A percentile compares a stretch with the other conserved stretches of the same genome.
Conservation (phyloP, 441 rosid genomes). For the Capsella rubella region DNA sequence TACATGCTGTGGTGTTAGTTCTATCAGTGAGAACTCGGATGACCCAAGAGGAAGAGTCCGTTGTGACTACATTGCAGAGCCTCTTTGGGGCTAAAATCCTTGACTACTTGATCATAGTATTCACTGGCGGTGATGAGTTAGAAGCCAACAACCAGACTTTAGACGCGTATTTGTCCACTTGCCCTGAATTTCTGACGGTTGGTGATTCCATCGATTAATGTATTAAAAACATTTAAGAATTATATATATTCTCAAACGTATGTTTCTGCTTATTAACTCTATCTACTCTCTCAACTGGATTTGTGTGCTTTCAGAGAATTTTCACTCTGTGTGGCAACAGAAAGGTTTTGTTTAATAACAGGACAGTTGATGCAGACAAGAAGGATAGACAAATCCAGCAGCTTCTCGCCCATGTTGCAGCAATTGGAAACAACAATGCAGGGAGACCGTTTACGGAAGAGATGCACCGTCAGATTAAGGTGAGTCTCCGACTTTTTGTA, state of each 20-base stretch:
- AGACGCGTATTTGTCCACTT: too few species aligned
- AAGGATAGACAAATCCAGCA: background rate
- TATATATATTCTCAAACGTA: too few species aligned
- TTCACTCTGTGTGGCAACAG: background rate
- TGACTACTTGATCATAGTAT: background rate
- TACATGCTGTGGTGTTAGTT: slow-evolving; percentile 34
- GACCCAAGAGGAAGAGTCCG: slow-evolving; percentile 22
- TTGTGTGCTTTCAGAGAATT: background rate
- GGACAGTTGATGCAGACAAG: background rate
- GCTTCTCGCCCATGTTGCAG: background rate
- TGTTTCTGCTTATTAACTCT: too few species aligned
- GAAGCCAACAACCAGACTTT: background rate
- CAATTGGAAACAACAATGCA: background rate
- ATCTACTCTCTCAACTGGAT: too few species aligned
- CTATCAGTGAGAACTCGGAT: slow-evolving; percentile 13
- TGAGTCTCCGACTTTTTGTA: too few species aligned
- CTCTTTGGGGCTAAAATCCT: slow-evolving; percentile 24
- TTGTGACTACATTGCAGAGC: slow-evolving; percentile 4
- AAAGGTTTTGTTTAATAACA: background rate
- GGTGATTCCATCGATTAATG: too few species aligned
- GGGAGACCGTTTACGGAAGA: background rate
- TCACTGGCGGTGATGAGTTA: slow-evolving; percentile 19
- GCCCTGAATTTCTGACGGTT: too few species aligned
- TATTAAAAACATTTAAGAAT: too few species aligned
- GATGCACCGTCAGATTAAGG: background rate